Percentiles rank a stretch among this genome's conserved stretches.
Evolutionary conservation across 805 yeast genomes (phyloP).

Genomic region (Jamesozyma gamospora): DNA sequence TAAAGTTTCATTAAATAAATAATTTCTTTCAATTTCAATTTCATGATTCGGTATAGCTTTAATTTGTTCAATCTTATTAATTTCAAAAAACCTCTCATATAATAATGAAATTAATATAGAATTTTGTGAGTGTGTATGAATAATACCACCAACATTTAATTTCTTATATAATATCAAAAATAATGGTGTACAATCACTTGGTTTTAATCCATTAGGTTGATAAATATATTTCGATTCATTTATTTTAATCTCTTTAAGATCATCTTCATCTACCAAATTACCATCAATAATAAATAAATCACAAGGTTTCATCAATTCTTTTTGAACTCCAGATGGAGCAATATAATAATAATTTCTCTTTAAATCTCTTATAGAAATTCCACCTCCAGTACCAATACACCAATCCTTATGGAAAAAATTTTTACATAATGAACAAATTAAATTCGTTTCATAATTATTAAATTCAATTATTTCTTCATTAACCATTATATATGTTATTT

Average conservation of each 20-base stretch:
- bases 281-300: conserved; percentile 71
- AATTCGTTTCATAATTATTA: conserved; percentile 66
- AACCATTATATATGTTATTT: too few relatives aligned
- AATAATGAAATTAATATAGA: conserved; percentile 76
- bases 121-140: conserved; percentile 86
- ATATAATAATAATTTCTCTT: conserved; percentile 50
- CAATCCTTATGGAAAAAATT: conserved; percentile 72
- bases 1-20: conserved; percentile 64
- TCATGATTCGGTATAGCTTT: conserved; percentile 74
- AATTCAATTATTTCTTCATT: conserved; percentile 15
- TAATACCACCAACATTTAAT: conserved; percentile 81
- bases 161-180: conserved; percentile 61
- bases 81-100: conserved; percentile 60
- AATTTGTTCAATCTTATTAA: conserved; percentile 80
- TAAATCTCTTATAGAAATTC: conserved; percentile 53
- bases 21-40: conserved; percentile 43
- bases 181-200: conserved; percentile 90
- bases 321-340: conserved; percentile 95
- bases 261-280: conserved; percentile 22
- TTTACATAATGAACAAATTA: conserved; percentile 73
- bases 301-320: conserved; percentile 73
- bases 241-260: background rate
- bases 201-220: conserved; percentile 59
- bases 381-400: conserved; percentile 97
- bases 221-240: conserved; percentile 28